Evolutionary conservation across 768 basidiomycete genomes (phyloP), one percentile per base, ranked within the genome.

Genomic region (Psilocybe cyanescens): DNA sequence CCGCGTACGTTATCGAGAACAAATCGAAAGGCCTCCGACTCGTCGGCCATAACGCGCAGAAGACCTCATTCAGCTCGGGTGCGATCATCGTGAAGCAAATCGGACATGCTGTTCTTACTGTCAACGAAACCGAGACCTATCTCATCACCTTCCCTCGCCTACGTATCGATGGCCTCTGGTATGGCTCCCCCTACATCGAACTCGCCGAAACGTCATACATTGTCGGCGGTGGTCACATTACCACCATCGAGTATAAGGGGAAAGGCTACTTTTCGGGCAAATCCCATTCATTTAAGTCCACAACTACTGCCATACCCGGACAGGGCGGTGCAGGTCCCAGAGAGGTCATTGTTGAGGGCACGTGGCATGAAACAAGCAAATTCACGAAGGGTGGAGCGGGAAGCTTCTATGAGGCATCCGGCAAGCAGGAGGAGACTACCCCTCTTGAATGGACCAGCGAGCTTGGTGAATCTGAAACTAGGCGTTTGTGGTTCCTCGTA

Each of bases 261-360:
- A 94, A 94, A 71, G 97, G 96, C 29, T 99, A 96, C 78, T 94
- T 98, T 73, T 86, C 87, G 37, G 96, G 97, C 58, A 96, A 95
- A 74, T 87, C 93, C 3, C 97, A 99, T 78, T 81, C 88, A 3
- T 97, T 95, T 86, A 96, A 95, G 74, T 94, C 97, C 8, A 81
- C 81, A 1, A 73, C 94, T n/a, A 72, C 82, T 0, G 85, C 84
- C 9, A 80, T 84, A 45, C 78, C 81, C 48, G 75, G 77, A 55
- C 62, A 74, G 66, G 68, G 74, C 63, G 66, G 73, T 62, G 55
- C 59, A 14, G 74, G 71, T n/a, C 69, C 72, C 59, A 70, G 73
- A 39, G 78, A 86, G 63, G 80, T 86, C 68, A 74, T 87, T 24
- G 74, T 91, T 45, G 92, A 95, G 70, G 95, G 95, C 30, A 85